Conservation (phyloP, 164 flowering plant genomes). For the Liquidambar formosana region DNA sequence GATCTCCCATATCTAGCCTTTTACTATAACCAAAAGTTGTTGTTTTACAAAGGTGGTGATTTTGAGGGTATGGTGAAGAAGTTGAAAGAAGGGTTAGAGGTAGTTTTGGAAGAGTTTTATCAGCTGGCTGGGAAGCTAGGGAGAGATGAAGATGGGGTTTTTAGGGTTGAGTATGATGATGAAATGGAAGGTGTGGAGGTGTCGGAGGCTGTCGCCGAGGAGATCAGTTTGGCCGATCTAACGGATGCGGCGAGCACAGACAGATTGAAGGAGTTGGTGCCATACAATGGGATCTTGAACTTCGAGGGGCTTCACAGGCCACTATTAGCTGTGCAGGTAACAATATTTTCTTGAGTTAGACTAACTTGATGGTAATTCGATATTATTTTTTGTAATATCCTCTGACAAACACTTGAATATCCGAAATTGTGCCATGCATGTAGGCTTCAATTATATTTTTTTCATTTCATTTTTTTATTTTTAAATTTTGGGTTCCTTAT, state of each 20-base stretch:
- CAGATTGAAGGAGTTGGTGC: conserved; percentile 63
- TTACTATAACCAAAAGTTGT: conserved; percentile 88
- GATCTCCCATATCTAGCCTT: conserved; percentile 92
- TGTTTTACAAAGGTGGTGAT: conserved; percentile 61
- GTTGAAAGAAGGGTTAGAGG: conserved; percentile 64
- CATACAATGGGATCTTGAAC: conserved; percentile 70
- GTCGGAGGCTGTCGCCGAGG: conserved; percentile 57
- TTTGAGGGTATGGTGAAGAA: conserved; percentile 55
- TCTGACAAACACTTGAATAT: no score
- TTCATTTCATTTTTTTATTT: no score
- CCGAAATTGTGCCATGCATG: no score
- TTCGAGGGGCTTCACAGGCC: conserved; percentile 78
- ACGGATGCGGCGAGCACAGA: conserved; percentile 47
- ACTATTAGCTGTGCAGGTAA: conserved; percentile 74
- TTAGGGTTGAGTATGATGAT: conserved; percentile 72
- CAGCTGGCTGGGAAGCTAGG: conserved; percentile 77
- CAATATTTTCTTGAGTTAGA: no score
- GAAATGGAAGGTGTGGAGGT: conserved; percentile 76
- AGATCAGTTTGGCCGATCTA: conserved; percentile 53
- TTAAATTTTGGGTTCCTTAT: no score
- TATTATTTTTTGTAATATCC: no score
- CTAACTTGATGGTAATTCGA: no score
- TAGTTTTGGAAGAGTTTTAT: conserved; percentile 68
- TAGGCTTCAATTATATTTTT: no score
- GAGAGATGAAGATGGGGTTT: conserved; percentile 85